Percentiles rank a stretch among this genome's conserved stretches.
Evolutionary conservation across 1,284 basidiomycete genomes (phyloP).

Genomic region (Ceratobasidium sp.): DNA sequence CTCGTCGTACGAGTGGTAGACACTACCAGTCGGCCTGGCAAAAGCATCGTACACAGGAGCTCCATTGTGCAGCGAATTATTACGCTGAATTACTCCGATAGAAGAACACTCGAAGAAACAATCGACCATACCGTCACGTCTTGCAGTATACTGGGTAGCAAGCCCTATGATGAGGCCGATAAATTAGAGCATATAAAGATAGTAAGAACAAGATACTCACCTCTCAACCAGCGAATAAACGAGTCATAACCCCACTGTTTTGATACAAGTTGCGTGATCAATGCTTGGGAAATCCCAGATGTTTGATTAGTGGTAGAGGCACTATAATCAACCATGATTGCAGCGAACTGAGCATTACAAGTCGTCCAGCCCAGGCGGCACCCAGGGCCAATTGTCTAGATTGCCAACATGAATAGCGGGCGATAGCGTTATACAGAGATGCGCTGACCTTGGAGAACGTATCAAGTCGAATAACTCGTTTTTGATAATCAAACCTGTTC

Average conservation of each 20-base stretch:
- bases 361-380: conserved; percentile 83
- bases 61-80: background rate
- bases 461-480: conserved; percentile 79
- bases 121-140: conserved; percentile 70
- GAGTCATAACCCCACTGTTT: conserved; percentile 72
- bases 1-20: conserved; percentile 52
- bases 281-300: conserved; percentile 51
- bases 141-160: conserved; percentile 60
- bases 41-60: conserved; percentile 9
- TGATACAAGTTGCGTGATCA: conserved; percentile 67
- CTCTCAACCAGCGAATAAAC: conserved; percentile 78
- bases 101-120: conserved; percentile 53
- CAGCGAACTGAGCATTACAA: conserved; percentile 72
- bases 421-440: background rate
- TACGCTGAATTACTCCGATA: conserved; percentile 1
- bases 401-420: background rate
- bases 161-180: conserved; percentile 54
- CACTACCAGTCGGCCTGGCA: conserved; percentile 39
- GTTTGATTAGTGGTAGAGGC: conserved; percentile 13
- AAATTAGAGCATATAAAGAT: background rate
- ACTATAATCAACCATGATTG: conserved; percentile 48
- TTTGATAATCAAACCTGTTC: conserved; percentile 71
- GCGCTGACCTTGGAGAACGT: conserved; percentile 76
- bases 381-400: conserved; percentile 76
- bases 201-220: conserved; percentile 50